Base-by-base conservation (phyloP, 2,329 filamentous ascomycete genomes). In the Gaeumannomyces tritici region DNA sequence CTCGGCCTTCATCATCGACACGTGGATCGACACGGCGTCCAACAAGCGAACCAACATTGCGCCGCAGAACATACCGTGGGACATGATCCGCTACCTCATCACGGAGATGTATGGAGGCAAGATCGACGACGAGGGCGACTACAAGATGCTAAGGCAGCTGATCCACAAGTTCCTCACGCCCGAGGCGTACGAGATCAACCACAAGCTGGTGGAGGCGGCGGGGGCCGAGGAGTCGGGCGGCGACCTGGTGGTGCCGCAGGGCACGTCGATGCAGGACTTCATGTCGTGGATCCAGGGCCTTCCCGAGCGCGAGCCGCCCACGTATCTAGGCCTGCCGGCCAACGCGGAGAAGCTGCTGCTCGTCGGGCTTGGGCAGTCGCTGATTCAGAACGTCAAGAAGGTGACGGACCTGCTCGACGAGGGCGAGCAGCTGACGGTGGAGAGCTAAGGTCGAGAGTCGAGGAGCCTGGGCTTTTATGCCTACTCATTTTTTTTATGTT, bases 41-140 rank as follows among this genome's bases (percentile, higher is more conserved):
- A 86, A 89, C 68, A 91, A 89, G 67, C 88, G 95, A 64, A 93
- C 91, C 64, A 99, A 99, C 73, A 88, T 99, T 68, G 91, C 93
- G 2, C 95, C 95, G 5, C 85, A 89, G 70, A 96, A 96, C 71
- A 90, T 99, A 26, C 96, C 95, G 1, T 99, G 95, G 95, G 89
- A 96, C 63, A 93, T 99, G 85, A 88, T 99, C 66, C 88, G 91
- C 64, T 92, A 89, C 62, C 84, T 99, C 21, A 84, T 99, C 63
- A 90, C 89, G 1, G 93, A 98, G 76, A 98, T 93, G 66, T 99
- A 99, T 72, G 95, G 95, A 66, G 95, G 95, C 74, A 99, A 99
- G 80, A 93, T 99, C 69, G 95, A 99, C 72, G 86, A 97, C 71
- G 89, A 92, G 66, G 87, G 79, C 55, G 95, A 99, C 76, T 96